Base-by-base conservation (phyloP, 2,329 filamentous ascomycete species). In the Rutstroemia sp. region DNA sequence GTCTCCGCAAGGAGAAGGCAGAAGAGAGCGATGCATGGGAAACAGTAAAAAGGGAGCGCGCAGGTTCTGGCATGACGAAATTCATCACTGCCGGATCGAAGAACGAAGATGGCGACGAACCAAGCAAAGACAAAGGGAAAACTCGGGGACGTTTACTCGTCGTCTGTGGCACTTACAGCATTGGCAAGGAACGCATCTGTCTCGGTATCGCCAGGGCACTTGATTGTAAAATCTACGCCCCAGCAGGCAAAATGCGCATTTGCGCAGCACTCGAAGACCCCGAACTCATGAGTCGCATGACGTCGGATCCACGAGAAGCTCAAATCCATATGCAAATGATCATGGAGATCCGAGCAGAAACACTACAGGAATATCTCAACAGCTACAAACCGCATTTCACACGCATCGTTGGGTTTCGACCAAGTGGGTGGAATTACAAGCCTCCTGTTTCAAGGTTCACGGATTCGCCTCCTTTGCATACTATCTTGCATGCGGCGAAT, bases 281-380 rank as follows among this genome's bases (percentile, higher is more conserved):
- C 0, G 92, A 96, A 67, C 79, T 99, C 4, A 77, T 84, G 25
- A 78, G 81, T 0, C 80, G 90, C 4, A 80, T 99, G 65, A 99
- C 94, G 0, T 78, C 79, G 7, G 76, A 96, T 68, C 91, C 94
- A 0, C 75, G 80, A 21, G 88, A 89, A 65, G 94, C 94, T 0
- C 92, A 97, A 71, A 91, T 99, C 0, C 94, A 99, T 73, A 96
- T 99, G 92, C 95, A 96, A 65, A 91, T 88, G 65, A 78, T 99
- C 9, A 94, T 94, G 78, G 92, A 97, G 71, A 91, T 99, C 63
- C 86, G 91, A 25, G 85, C 91, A 36, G 92, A 96, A 63, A 96
- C 92, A 0, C 78, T 99, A 1, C 84, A 89, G 61, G 92, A 96
- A 59, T 99, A 99, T 66, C 80, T 97, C 5, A 82, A 86, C 64